phyloP scores from a whole-genome alignment of 2,329 filamentous ascomycete genomes.

The Pestalotiopsis sp. region DNA sequence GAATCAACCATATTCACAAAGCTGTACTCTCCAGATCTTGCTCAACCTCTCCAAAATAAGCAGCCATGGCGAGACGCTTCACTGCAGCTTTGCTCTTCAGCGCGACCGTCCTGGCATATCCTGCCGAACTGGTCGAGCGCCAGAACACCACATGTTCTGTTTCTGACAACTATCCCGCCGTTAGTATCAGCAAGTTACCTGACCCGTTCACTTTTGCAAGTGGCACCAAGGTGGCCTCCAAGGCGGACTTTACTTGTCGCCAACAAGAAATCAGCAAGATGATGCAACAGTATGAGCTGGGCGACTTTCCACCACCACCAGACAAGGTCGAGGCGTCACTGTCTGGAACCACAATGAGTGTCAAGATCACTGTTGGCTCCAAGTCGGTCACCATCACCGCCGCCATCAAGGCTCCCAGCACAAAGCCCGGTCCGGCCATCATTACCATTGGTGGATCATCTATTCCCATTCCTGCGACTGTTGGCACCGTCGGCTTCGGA shows the following conservation, averaged over 20 bases:
- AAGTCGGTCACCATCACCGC: conserved; percentile 48
- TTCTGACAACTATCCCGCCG: conserved; percentile 35
- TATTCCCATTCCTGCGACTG: conserved; percentile 55
- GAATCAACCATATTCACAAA: too few species aligned
- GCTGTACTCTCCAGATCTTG: not conserved
- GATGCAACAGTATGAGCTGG: conserved; percentile 54
- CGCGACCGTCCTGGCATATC: conserved; percentile 33
- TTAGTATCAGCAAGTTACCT: conserved; percentile 41
- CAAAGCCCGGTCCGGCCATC: conserved; percentile 56
- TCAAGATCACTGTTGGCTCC: conserved; percentile 46
- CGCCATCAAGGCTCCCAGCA: conserved; percentile 45
- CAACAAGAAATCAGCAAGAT: conserved; percentile 49
- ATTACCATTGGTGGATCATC: conserved; percentile 58
- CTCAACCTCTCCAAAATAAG: not conserved
- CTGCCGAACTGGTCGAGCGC: conserved; percentile 37
- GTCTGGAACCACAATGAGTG: conserved; percentile 43
- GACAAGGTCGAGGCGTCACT: conserved; percentile 48
- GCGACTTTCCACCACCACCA: conserved; percentile 47
- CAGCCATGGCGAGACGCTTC: conserved; percentile 26
- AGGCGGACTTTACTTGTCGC: conserved; percentile 51
- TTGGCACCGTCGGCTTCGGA: conserved; percentile 61
- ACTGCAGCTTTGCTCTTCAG: conserved; percentile 32
- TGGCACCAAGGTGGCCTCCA: conserved; percentile 45
- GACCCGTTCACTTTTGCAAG: conserved; percentile 51
- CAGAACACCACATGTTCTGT: conserved; percentile 39